phyloP scores from a whole-genome alignment of 352 stramenopile species.

The Globisporangium heterothallicum region DNA sequence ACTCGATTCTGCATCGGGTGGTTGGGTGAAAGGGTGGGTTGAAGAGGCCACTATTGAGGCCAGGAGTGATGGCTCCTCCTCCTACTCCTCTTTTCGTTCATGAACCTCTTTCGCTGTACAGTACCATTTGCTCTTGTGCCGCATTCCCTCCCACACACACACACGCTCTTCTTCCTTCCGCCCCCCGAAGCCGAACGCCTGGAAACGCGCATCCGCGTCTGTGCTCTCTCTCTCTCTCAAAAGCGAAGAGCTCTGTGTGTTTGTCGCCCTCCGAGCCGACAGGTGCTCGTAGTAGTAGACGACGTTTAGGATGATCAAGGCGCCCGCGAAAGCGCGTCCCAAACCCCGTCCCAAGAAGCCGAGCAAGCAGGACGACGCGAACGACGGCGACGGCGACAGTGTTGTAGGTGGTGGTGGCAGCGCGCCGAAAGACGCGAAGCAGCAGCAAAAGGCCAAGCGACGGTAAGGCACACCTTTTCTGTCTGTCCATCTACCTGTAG shows the following conservation, averaged over 20 bases:
- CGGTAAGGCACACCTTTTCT: slow-evolving; percentile 20
- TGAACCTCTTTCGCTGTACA: not conserved
- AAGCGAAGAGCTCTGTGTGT: not conserved
- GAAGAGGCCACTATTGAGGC: not conserved
- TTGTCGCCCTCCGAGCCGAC: not conserved
- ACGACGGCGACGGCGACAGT: not conserved
- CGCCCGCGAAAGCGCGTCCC: not conserved
- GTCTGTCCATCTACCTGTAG: not conserved
- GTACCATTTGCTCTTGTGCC: not conserved
- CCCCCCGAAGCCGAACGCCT: not conserved
- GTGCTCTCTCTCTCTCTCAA: not conserved
- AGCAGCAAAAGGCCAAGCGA: slow-evolving; percentile 37
- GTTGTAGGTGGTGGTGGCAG: not conserved
- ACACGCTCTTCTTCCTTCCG: not conserved
- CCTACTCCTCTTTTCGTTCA: not conserved
- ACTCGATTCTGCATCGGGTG: not conserved
- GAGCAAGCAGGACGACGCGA: slow-evolving; percentile 9
- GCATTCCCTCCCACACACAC: not conserved
- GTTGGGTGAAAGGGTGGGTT: not conserved
- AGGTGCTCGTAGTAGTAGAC: not conserved
- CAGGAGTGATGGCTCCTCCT: not conserved
- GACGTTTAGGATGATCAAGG: slow-evolving; percentile 13
- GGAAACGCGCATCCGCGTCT: not conserved
- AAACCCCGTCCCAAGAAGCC: slow-evolving; percentile 18
- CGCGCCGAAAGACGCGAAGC: slow-evolving; percentile 14